Percentiles rank a stretch among this genome's conserved stretches.
Evolutionary conservation across 2,329 filamentous ascomycete species (phyloP).

Genomic region (Diaporthe destruens): DNA sequence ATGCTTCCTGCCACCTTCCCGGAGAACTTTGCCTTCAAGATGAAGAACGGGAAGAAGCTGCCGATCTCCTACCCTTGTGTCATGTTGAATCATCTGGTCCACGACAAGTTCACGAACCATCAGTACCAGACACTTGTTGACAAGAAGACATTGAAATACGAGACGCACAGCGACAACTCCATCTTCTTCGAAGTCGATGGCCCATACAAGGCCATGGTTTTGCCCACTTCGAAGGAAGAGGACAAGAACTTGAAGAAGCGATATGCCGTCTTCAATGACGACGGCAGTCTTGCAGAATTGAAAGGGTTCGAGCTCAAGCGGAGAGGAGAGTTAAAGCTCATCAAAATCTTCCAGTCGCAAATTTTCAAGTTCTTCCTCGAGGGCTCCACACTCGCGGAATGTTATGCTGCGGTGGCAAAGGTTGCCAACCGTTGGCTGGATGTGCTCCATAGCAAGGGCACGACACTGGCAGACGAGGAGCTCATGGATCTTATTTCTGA

Average conservation of each 20-base stretch:
- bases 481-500: constrained; percentile 99
- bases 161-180: constrained; percentile 97
- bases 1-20: constrained; percentile 97
- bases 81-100: constrained; percentile 98
- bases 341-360: constrained; percentile 99
- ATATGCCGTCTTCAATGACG: constrained; percentile 98
- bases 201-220: constrained; percentile 96
- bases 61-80: constrained; percentile 98
- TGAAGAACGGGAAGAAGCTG: constrained; percentile 96
- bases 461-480: constrained; percentile 93
- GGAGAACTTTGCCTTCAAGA: constrained; percentile 93
- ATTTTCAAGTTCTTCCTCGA: constrained; percentile 99
- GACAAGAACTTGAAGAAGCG: constrained; percentile 99
- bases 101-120: constrained; percentile 94
- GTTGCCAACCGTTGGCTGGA: constrained; percentile 98
- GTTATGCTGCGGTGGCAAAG: constrained; percentile 90
- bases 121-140: constrained; percentile 95
- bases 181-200: constrained; percentile 99
- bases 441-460: constrained; percentile 88
- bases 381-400: constrained; percentile 86
- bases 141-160: constrained; percentile 84
- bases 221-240: constrained; percentile 98
- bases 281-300: constrained; percentile 92
- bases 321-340: constrained; percentile 96
- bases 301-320: constrained; percentile 99